Conservation (phyloP, 2,329 filamentous ascomycete genomes). For the Polychaeton citri region DNA sequence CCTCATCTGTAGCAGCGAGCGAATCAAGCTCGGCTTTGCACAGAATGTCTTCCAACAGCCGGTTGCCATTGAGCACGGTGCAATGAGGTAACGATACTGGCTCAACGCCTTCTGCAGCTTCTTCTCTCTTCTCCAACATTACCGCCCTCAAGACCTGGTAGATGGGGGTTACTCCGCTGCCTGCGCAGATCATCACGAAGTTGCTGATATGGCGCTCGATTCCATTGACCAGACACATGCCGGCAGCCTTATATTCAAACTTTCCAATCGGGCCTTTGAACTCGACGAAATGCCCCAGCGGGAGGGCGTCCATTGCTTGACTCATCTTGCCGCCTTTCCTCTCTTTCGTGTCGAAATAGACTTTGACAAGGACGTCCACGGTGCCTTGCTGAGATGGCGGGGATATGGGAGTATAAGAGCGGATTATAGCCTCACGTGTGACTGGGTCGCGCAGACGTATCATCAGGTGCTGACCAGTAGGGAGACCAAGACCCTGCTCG, state of each 20-base stretch:
- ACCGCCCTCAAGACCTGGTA: constrained; percentile 70
- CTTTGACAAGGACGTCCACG: constrained; percentile 67
- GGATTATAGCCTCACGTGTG: constrained; percentile 60
- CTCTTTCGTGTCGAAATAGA: constrained; percentile 53
- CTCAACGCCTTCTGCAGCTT: constrained; percentile 30
- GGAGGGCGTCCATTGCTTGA: constrained; percentile 58
- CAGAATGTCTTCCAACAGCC: constrained; percentile 67
- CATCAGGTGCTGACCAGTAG: constrained; percentile 78
- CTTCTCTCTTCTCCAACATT: constrained; percentile 48
- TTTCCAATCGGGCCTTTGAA: constrained; percentile 83
- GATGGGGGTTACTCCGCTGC: constrained; percentile 85
- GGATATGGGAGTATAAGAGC: constrained; percentile 77
- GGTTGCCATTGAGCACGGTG: constrained; percentile 66
- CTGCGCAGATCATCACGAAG: constrained; percentile 79
- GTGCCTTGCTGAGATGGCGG: constrained; percentile 46
- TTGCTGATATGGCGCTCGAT: constrained; percentile 44
- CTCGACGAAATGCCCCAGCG: constrained; percentile 60
- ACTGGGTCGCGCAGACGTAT: constrained; percentile 63
- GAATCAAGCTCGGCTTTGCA: constrained; percentile 59
- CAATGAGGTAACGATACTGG: constrained; percentile 29
- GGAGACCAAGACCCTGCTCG: constrained; percentile 59
- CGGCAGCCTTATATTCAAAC: constrained; percentile 63
- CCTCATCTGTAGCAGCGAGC: constrained; percentile 40
- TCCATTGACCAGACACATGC: constrained; percentile 48
- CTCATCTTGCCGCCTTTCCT: constrained; percentile 67